Percentiles rank a stretch among this genome's conserved stretches.
phyloP scores from a whole-genome alignment of 345 rosid genomes.

The Corymbia maculata region DNA sequence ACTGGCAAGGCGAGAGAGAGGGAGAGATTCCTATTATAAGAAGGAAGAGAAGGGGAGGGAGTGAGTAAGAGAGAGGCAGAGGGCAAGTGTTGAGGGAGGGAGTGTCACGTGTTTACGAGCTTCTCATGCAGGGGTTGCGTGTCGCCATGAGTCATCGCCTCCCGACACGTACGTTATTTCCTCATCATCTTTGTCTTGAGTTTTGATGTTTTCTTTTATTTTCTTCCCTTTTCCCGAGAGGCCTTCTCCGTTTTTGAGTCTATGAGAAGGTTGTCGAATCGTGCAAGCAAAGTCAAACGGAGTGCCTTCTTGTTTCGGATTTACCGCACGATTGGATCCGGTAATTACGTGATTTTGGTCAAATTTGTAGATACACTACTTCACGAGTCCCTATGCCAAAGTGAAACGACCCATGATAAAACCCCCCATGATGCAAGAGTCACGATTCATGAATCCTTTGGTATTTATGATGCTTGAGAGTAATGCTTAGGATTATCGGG shows the following conservation, averaged over 20 bases:
- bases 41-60: background rate
- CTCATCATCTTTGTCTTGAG: background rate
- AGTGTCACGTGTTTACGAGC: constrained; percentile 31
- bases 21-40: background rate
- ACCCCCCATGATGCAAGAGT: background rate
- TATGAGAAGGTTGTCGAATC: background rate
- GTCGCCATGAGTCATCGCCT: background rate
- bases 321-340: background rate
- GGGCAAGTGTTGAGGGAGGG: constrained; percentile 12
- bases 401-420: background rate
- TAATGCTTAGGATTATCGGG: too few relatives aligned
- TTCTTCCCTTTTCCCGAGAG: background rate
- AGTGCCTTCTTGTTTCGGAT: background rate
- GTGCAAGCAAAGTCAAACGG: background rate
- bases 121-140: constrained; percentile 42
- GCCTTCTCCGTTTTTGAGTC: background rate
- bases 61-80: background rate
- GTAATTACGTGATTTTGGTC: background rate
- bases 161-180: constrained; percentile 23
- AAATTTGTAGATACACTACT: background rate
- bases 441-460: too few relatives aligned
- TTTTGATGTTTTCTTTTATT: background rate
- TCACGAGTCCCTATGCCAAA: background rate
- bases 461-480: too few relatives aligned
- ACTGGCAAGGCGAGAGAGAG: background rate